Evolutionary conservation across 805 yeast species (phyloP), one percentile per base, ranked within the genome.

Genomic region (Torulaspora franciscae): DNA sequence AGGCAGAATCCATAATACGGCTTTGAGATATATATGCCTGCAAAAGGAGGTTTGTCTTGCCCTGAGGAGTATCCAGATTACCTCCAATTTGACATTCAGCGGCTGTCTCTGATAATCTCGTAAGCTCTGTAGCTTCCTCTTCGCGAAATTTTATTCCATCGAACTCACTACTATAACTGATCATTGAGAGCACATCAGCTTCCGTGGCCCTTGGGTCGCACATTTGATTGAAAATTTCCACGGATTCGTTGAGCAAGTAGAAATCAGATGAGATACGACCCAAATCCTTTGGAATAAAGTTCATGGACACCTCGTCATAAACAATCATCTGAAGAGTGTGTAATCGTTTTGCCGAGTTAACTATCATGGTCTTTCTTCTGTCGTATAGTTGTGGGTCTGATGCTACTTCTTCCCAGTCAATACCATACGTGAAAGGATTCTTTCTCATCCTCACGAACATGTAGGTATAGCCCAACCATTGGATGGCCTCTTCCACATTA

Each of bases 381-480:
- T 79, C 83, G 40, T 82, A 79, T 30, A 93, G 69, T 52, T 80
- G 74, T 0, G 96, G 95, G 63, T 93, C 99, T 14, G 82, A 82
- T 19, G 79, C 77, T 1, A 95, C 61, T 51, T 88, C 95, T 50
- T 77, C 78, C 93, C 96, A 89, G 37, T 80, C 87, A 37, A 95
- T 79, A 23, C 95, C 99, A 59, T 93, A 93, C 0, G 85, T 83
- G 60, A 89, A 82, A 2, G 99, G 99, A 52, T 89, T 91, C 59
- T 88, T 85, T 47, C 84, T 79, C 99, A 93, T 93, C 46, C 99
- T 72, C 3, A 91, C 97, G 68, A 79, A 83, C 77, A 93, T 73
- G 59, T 93, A 93, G 0, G 99, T 93, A 57, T 95, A 93, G 3
- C 99, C 98, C n/a, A 93, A 71, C 99, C 99, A 93, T 51, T 83